Conservation (phyloP, 495 filamentous ascomycete genomes). For the Apiosordaria backusii region DNA sequence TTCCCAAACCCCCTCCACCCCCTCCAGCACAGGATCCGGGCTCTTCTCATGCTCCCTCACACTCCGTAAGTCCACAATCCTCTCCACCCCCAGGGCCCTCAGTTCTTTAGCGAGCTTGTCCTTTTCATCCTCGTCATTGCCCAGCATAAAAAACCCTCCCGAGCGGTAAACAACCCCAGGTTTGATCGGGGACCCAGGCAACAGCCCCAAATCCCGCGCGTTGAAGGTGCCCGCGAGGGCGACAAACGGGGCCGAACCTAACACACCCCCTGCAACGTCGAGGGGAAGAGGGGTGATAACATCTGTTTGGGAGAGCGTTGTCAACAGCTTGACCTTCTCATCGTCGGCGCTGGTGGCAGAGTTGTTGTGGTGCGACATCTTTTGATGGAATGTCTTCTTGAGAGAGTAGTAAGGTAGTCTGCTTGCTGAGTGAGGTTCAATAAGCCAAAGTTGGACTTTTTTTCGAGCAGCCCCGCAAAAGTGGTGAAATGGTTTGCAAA, state of each 20-base stretch:
- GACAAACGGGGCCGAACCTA: conserved; percentile 52
- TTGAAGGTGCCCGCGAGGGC: conserved; percentile 51
- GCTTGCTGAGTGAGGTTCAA: too few relatives aligned
- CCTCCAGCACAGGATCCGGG: conserved; percentile 38
- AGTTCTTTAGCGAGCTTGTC: conserved; percentile 37
- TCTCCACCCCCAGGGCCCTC: conserved; percentile 37
- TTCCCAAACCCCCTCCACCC: conserved; percentile 42
- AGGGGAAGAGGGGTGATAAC: conserved; percentile 31
- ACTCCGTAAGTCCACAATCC: conserved; percentile 45
- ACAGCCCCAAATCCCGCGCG: conserved; percentile 34
- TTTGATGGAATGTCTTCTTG: too few relatives aligned
- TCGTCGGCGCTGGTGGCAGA: too few relatives aligned
- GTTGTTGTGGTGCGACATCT: too few relatives aligned
- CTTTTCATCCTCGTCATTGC: conserved; percentile 26
- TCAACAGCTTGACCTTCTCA: too few relatives aligned
- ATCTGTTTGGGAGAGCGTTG: conserved; percentile 40
- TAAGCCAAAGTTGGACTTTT: too few relatives aligned
- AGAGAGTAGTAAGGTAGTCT: too few relatives aligned
- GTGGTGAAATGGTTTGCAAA: too few relatives aligned
- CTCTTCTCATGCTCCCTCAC: conserved; percentile 32
- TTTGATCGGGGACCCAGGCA: conserved; percentile 29
- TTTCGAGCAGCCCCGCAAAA: too few relatives aligned
- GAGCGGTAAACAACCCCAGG: conserved; percentile 51
- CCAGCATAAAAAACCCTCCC: conserved; percentile 36
- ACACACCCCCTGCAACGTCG: conserved; percentile 25